phyloP scores from a whole-genome alignment of 208 protist species.

The Strigomonas culicis region DNA sequence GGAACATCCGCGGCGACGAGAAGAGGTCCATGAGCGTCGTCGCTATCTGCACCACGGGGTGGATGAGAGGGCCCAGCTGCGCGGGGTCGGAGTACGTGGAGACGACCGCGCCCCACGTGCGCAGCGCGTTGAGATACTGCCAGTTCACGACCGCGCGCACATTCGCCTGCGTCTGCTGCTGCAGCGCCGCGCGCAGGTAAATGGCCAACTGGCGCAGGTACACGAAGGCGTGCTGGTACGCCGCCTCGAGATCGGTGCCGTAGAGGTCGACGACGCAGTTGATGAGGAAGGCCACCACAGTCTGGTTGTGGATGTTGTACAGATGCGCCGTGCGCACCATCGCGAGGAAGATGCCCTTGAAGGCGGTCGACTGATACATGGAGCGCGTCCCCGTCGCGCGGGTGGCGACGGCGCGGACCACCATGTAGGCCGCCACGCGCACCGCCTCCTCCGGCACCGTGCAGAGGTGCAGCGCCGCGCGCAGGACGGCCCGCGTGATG shows the following conservation, averaged over 20 bases:
- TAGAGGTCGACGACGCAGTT: constrained; percentile 96
- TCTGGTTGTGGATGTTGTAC: constrained; percentile 76
- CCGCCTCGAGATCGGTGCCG: constrained; percentile 88
- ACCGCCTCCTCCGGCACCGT: constrained; percentile 72
- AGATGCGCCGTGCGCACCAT: constrained; percentile 83
- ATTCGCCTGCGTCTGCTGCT: constrained; percentile 88
- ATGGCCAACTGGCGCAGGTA: constrained; percentile 97
- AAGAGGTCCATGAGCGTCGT: constrained; percentile 88
- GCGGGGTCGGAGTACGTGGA: constrained; percentile 75
- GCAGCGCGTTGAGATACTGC: constrained; percentile 94
- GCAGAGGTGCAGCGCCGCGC: constrained; percentile 64
- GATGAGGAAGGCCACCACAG: constrained; percentile 88
- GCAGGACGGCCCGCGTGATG: constrained; percentile 74
- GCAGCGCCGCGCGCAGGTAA: constrained; percentile 93
- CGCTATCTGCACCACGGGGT: constrained; percentile 93
- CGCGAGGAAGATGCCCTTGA: constrained; percentile 93
- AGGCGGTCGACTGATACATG: constrained; percentile 89
- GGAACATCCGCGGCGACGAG: constrained; percentile 92
- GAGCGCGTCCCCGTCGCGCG: constrained; percentile 81
- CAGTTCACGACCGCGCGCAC: constrained; percentile 96
- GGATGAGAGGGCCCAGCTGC: constrained; percentile 88
- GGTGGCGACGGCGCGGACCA: constrained; percentile 85
- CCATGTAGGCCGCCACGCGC: constrained; percentile 81
- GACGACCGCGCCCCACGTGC: constrained; percentile 92
- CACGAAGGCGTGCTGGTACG: constrained; percentile 96